Conservation (phyloP, 2,329 filamentous ascomycete genomes). For the Aspergillus sp. region DNA sequence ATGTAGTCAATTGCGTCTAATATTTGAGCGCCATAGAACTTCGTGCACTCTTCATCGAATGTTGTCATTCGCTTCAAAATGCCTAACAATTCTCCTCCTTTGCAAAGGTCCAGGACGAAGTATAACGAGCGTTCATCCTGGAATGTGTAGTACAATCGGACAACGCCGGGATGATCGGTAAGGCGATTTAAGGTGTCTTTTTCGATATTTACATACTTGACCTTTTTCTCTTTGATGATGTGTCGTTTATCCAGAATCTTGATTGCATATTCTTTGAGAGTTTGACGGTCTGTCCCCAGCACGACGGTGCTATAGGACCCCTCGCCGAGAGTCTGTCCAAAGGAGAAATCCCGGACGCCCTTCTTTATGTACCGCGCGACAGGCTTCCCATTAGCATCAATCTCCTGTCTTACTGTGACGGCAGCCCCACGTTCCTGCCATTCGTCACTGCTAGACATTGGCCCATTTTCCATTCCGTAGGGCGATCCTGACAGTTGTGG, state of each 20-base stretch:
- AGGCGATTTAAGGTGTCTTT: conserved; percentile 96
- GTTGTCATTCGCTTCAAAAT: conserved; percentile 92
- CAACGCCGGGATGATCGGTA: conserved; percentile 94
- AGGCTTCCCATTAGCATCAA: conserved; percentile 80
- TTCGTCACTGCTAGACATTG: conserved; percentile 73
- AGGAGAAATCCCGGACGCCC: conserved; percentile 93
- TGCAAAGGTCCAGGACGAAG: conserved; percentile 92
- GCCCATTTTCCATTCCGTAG: conserved; percentile 59
- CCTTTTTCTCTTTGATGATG: conserved; percentile 99
- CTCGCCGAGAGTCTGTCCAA: conserved; percentile 86
- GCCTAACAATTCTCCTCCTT: conserved; percentile 85
- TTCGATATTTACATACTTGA: conserved; percentile 99
- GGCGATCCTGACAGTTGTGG: conserved; percentile 43
- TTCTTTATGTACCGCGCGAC: conserved; percentile 88
- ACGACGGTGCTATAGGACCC: conserved; percentile 97
- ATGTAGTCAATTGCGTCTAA: conserved; percentile 96
- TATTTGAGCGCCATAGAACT: conserved; percentile 94
- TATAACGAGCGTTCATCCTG: conserved; percentile 95
- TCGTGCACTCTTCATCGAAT: conserved; percentile 91
- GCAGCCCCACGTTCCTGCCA: conserved; percentile 97
- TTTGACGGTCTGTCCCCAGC: conserved; percentile 88
- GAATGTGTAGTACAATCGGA: conserved; percentile 97
- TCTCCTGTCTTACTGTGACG: conserved; percentile 74
- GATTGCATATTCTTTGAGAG: conserved; percentile 92
- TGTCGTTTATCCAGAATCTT: conserved; percentile 98